Percentiles rank a stretch among this genome's conserved stretches.
phyloP scores from a whole-genome alignment of 768 basidiomycete genomes.

The Termitomyces sp. region DNA sequence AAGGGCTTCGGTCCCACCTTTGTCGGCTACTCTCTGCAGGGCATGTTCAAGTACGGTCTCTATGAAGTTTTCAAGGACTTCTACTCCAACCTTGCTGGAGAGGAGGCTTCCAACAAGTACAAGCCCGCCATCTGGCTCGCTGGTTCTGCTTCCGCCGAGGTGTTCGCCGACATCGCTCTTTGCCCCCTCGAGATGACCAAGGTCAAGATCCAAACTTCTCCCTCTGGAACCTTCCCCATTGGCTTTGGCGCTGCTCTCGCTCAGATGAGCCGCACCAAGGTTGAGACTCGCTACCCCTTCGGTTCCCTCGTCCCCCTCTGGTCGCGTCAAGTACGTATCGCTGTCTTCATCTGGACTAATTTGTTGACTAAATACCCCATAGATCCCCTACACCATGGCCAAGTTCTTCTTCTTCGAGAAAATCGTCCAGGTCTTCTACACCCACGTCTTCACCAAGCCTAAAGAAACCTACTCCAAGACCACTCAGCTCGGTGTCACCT shows the following conservation, averaged over 20 bases:
- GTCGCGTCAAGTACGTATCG: conserved; percentile 68
- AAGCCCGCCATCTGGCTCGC: conserved; percentile 91
- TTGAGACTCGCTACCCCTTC: conserved; percentile 80
- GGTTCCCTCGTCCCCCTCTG: conserved; percentile 83
- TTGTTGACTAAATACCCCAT: background rate
- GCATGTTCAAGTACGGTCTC: conserved; percentile 98
- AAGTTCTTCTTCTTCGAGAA: conserved; percentile 97
- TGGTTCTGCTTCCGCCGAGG: conserved; percentile 91
- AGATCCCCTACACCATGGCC: conserved; percentile 99
- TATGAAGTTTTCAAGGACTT: conserved; percentile 95
- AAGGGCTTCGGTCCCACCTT: conserved; percentile 94
- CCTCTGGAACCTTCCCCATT: conserved; percentile 73
- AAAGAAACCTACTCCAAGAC: conserved; percentile 77
- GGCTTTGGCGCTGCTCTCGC: conserved; percentile 66
- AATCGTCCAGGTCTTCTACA: conserved; percentile 85
- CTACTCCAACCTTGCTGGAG: conserved; percentile 88
- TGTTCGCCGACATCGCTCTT: conserved; percentile 94
- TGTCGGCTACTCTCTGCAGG: conserved; percentile 92
- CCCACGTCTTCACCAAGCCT: conserved; percentile 77
- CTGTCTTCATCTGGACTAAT: background rate
- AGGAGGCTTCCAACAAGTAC: conserved; percentile 76
- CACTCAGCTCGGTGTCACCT: conserved; percentile 87
- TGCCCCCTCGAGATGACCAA: conserved; percentile 95
- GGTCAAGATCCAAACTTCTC: conserved; percentile 85
- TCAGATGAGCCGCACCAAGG: conserved; percentile 65